Conservation (phyloP, 768 basidiomycete species). For the Tylopilus rubrobrunneus region DNA sequence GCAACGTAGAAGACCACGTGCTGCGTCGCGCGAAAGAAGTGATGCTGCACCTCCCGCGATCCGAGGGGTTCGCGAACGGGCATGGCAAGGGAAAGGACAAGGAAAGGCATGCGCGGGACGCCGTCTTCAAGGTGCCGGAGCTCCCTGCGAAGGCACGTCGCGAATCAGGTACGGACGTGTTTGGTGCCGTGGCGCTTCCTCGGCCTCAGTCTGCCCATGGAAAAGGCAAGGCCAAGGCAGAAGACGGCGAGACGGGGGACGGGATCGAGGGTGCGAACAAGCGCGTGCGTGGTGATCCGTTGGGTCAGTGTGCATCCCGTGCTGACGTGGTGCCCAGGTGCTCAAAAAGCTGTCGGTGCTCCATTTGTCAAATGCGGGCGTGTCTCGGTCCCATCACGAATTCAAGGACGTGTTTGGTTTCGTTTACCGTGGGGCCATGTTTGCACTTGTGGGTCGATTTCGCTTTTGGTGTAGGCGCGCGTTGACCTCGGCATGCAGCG, state of each 20-base stretch:
- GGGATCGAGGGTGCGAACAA: constrained; percentile 58
- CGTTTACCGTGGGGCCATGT: constrained; percentile 38
- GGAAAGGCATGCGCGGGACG: not conserved
- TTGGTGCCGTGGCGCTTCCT: constrained; percentile 23
- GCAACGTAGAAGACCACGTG: constrained; percentile 27
- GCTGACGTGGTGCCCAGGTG: constrained; percentile 19
- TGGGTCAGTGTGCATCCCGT: too few species aligned
- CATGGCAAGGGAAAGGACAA: not conserved
- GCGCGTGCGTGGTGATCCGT: constrained; percentile 39
- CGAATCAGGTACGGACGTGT: constrained; percentile 27
- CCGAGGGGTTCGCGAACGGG: constrained; percentile 7
- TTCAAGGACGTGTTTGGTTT: constrained; percentile 39
- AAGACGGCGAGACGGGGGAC: constrained; percentile 17
- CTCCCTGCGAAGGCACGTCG: constrained; percentile 33
- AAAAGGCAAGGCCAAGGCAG: constrained; percentile 38
- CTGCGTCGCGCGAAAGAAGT: constrained; percentile 34
- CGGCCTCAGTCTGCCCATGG: constrained; percentile 16
- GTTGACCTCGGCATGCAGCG: constrained; percentile 18
- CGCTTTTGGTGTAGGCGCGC: not conserved
- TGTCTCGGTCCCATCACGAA: constrained; percentile 35
- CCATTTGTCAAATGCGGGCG: constrained; percentile 29
- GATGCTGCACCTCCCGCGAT: constrained; percentile 37
- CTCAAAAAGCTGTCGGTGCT: constrained; percentile 39
- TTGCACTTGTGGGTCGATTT: constrained; percentile 36
- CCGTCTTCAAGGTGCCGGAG: constrained; percentile 46